Percentiles rank a stretch among this genome's conserved stretches.
Evolutionary conservation across 441 rosid genomes (phyloP).

Genomic region (Adansonia rubrostipa): DNA sequence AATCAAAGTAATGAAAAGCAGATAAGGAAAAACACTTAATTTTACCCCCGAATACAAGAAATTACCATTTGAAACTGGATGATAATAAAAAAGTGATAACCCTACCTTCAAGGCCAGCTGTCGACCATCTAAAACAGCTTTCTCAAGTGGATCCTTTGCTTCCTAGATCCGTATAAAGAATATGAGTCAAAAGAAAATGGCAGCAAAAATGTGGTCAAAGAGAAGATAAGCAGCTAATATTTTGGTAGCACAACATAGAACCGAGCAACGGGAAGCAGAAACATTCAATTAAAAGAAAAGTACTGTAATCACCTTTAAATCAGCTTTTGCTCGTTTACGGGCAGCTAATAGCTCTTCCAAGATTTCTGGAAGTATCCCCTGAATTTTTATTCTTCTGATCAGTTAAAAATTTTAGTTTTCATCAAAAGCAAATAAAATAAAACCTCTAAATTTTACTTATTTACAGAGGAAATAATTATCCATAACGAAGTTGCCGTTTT

Average conservation of each 20-base stretch:
- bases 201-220: slow-evolving; percentile 15
- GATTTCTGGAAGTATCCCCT: slow-evolving; percentile 99
- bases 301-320: slow-evolving; percentile 67
- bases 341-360: slow-evolving; percentile 93
- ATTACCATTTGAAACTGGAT: slow-evolving; percentile 8
- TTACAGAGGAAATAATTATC: slow-evolving; percentile 12
- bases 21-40: slow-evolving; percentile 1
- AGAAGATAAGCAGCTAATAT: slow-evolving; percentile 21
- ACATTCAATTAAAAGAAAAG: slow-evolving; percentile 12
- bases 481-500: background rate
- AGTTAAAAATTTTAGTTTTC: slow-evolving; percentile 16
- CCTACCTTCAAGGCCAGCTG: slow-evolving; percentile 93
- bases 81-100: slow-evolving; percentile 24
- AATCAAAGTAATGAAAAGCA: slow-evolving; percentile 21
- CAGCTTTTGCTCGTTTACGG: slow-evolving; percentile 97
- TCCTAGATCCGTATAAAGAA: slow-evolving; percentile 56
- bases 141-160: slow-evolving; percentile 96
- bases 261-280: slow-evolving; percentile 26
- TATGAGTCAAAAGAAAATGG: slow-evolving; percentile 24
- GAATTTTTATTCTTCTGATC: slow-evolving; percentile 26
- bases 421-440: slow-evolving; percentile 9
- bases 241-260: slow-evolving; percentile 17
- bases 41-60: background rate
- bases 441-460: background rate
- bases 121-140: slow-evolving; percentile 97